Conservation (phyloP, 495 filamentous ascomycete genomes). For the Daldinia caldariorum region DNA sequence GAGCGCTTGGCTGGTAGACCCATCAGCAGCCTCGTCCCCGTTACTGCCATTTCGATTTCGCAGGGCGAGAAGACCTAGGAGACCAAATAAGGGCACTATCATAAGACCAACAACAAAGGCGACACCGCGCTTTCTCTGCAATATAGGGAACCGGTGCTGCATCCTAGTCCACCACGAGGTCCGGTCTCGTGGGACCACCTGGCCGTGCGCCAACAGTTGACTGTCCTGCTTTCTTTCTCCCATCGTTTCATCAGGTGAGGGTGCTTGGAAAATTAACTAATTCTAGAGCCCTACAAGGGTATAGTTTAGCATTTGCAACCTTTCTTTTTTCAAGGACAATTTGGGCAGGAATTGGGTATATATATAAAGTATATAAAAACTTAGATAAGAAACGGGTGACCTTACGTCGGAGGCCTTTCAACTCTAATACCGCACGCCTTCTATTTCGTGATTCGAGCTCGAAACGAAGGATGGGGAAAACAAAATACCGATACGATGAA, state of each 20-base stretch:
- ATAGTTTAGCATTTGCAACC: neutral
- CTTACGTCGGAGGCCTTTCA: neutral
- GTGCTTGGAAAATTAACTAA: neutral
- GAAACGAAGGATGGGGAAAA: neutral
- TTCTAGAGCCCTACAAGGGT: neutral
- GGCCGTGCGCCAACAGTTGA: conserved; percentile 31
- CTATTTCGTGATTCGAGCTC: conserved; percentile 2
- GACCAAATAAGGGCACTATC: conserved; percentile 48
- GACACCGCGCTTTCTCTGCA: conserved; percentile 51
- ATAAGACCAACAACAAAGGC: conserved; percentile 48
- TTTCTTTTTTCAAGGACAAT: neutral
- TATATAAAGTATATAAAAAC: neutral
- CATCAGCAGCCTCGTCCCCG: conserved; percentile 3
- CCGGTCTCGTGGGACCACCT: conserved; percentile 14
- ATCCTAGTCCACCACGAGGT: conserved; percentile 49
- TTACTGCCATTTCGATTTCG: conserved; percentile 27
- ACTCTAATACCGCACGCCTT: conserved; percentile 17
- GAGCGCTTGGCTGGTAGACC: conserved; percentile 34
- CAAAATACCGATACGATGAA: neutral
- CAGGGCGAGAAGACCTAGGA: conserved; percentile 46
- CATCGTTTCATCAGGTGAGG: conserved; percentile 35
- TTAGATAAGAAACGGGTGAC: neutral
- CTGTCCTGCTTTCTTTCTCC: conserved; percentile 24
- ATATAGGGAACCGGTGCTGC: conserved; percentile 52
- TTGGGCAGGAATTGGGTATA: neutral